A percentile compares a stretch with the other conserved stretches of the same genome.
These are phyloP conservation scores for Lentinus polychrous DNA, from an alignment of 1,284 basidiomycete species.

Conservation along the genomic window DNA sequence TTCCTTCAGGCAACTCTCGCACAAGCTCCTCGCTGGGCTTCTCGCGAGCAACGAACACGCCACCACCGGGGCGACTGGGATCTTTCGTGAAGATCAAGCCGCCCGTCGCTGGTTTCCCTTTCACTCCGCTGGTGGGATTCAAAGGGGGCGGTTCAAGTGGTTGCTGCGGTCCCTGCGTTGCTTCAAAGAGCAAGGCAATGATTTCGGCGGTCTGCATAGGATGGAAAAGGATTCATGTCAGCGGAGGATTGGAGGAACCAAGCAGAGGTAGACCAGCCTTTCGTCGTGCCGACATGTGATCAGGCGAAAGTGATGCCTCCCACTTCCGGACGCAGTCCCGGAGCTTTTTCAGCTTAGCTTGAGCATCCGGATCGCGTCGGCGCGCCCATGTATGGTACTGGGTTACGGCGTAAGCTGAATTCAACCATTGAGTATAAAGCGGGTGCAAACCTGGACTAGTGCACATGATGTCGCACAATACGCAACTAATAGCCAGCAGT, in stretches of 20 bases:
- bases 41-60: conserved; percentile 73
- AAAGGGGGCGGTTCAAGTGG: conserved; percentile 54
- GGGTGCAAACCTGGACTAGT: conserved; percentile 66
- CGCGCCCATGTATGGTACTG: conserved; percentile 92
- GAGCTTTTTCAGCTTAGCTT: conserved; percentile 69
- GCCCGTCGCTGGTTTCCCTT: conserved; percentile 44
- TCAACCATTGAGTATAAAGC: neutral
- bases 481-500: conserved; percentile 80
- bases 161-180: conserved; percentile 67
- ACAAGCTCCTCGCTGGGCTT: conserved; percentile 39
- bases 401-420: neutral
- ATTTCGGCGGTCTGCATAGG: conserved; percentile 79
- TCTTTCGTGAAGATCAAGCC: conserved; percentile 69
- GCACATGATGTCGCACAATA: conserved; percentile 90
- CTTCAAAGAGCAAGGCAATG: conserved; percentile 86
- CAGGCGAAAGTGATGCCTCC: conserved; percentile 73
- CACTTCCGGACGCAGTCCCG: conserved; percentile 79
- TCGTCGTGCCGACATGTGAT: conserved; percentile 87
- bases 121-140: conserved; percentile 72
- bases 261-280: conserved; percentile 50
- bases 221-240: conserved; percentile 16
- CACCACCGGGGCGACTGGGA: conserved; percentile 72
- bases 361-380: conserved; percentile 68
- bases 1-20: conserved; percentile 54
- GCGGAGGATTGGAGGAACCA: conserved; percentile 1